phyloP scores from a whole-genome alignment of 2,329 filamentous ascomycete genomes.

The Didymella arachidicola region DNA sequence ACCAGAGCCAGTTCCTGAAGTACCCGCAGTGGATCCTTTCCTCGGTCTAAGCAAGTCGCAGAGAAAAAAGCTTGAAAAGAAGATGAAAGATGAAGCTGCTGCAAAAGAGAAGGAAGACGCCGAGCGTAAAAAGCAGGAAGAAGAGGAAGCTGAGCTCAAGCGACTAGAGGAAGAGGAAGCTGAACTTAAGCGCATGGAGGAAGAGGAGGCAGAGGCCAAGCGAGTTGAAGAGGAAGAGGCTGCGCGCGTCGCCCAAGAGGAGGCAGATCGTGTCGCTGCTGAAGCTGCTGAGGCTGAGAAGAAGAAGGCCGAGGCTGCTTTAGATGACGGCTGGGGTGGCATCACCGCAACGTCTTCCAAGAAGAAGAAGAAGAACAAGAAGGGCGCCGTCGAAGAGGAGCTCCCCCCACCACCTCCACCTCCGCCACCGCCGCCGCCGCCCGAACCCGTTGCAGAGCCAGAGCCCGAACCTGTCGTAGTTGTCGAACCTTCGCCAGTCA shows the following conservation, averaged over 20 bases:
- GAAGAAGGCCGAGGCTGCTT: slow-evolving; percentile 49
- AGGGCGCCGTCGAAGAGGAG: slow-evolving; percentile 30
- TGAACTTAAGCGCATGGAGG: slow-evolving; percentile 35
- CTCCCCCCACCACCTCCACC: slow-evolving; percentile 31
- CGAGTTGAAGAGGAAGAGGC: slow-evolving; percentile 36
- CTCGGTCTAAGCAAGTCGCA: slow-evolving; percentile 41
- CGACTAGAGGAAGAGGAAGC: slow-evolving; percentile 29
- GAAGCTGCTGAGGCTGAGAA: slow-evolving; percentile 34
- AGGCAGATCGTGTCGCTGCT: slow-evolving; percentile 23
- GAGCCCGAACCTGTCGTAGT: slow-evolving; percentile 40
- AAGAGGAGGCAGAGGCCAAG: slow-evolving; percentile 37
- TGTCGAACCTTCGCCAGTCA: slow-evolving; percentile 41
- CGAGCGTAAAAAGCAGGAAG: slow-evolving; percentile 30
- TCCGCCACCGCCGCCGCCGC: slow-evolving; percentile 36
- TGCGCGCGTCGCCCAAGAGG: slow-evolving; percentile 25
- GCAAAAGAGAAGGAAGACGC: slow-evolving; percentile 35
- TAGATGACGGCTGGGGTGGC: slow-evolving; percentile 31
- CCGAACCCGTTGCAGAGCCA: slow-evolving; percentile 48
- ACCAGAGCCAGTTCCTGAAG: slow-evolving; percentile 46
- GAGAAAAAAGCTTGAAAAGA: slow-evolving; percentile 44
- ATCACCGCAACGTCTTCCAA: slow-evolving; percentile 34
- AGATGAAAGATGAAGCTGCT: slow-evolving; percentile 48
- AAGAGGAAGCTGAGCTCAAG: slow-evolving; percentile 32
- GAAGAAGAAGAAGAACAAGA: slow-evolving; percentile 52
- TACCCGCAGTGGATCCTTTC: slow-evolving; percentile 43